Base-by-base conservation (phyloP, 768 basidiomycete genomes). In the Coprinopsis sp. region DNA sequence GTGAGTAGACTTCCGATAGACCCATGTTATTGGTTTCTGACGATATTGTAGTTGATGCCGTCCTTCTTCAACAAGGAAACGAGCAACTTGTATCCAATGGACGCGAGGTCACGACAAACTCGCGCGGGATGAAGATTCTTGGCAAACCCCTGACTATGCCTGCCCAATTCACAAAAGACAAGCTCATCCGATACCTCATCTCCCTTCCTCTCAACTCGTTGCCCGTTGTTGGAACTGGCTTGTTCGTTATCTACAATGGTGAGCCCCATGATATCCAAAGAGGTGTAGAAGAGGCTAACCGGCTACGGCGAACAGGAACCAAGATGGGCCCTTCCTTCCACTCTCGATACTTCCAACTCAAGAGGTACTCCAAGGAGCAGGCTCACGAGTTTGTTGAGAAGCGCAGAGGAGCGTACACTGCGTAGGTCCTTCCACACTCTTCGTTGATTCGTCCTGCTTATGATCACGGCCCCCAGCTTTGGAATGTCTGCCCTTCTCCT, bases 121-220 rank as follows among this genome's bases (percentile, higher is more conserved):
- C 59, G 41, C 48, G 58, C 43, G 62, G 69, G 6, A 57, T 72
- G 33, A 74, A 74, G 57, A 66, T 68, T 43, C 63, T 80, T 12
- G 73, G 77, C 4, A 73, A 70, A 49, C 62, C 74, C 6, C 60
- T 82, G 44, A 68, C 74, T 18, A 70, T 73, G 52, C 75, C 77
- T 10, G 61, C 66, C 37, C 66, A 65, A 16, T 70, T 77, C 51
- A 69, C 67, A 29, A 65, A 63, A 30, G 70, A 70, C 33, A 69
- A 71, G 12, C 54, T 84, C 34, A 54, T 81, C 14, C 67, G 78
- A 54, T 88, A 86, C 58, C 53, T 85, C 29, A 54, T 84, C 19
- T 79, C 79, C 3, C 66, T 87, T 5, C 85, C 84, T 14, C 70
- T 87, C 42, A 88, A 86, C 64, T 62, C 79, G 25, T 72, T 88